Evolutionary conservation across 1,284 basidiomycete genomes (phyloP), one percentile per base, ranked within the genome.

Genomic region (Mycena citricolor): DNA sequence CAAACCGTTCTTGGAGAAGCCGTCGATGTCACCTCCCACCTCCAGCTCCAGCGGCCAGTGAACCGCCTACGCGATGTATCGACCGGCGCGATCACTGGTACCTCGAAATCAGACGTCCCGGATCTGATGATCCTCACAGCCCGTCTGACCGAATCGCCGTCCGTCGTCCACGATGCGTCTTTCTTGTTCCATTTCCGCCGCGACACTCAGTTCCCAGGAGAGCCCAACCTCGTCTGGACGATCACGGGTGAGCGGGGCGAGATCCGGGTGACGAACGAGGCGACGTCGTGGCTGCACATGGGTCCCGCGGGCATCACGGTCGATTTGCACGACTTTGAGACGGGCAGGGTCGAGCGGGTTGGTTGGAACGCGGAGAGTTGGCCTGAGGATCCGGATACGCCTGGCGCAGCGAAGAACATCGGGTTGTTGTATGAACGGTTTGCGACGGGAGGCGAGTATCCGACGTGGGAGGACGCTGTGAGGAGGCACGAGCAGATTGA

Each of bases 321-420:
- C n/a, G 41, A 49, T 16, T 36, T 49, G 41, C 12, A 25, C 8
- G 32, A 49, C 17, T 44, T 39, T 32, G 32, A 19, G 26, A 44
- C 26, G 4, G 28, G 37, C 12, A 19, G 20, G 22, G 37, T 49
- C 2, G 28, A 36, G 11, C 19, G 24, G 25, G 17, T 44, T 29
- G 35, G 21, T 3, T 44, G 32, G 37, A 1, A 32, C 11, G 43
- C 41, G 47, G 41, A 39, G 21, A 37, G 12, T 2, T 49, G 47
- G 47, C 47, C 43, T 32, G 33, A 49, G 32, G 47, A 49, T 22
- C n/a, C n/a, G n/a, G 47, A 49, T 22, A 14, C 44, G 24, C 36
- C 41, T 1, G 1, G 25, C 13, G 2, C 14, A 2, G 41, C 36
- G 3, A 35, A 38, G 24, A 35, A 16, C 16, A 32, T 49, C 4